Percentiles rank a stretch among this genome's conserved stretches.
Conservation (phyloP, 179 eudicot species). For the Camellia oleifera region DNA sequence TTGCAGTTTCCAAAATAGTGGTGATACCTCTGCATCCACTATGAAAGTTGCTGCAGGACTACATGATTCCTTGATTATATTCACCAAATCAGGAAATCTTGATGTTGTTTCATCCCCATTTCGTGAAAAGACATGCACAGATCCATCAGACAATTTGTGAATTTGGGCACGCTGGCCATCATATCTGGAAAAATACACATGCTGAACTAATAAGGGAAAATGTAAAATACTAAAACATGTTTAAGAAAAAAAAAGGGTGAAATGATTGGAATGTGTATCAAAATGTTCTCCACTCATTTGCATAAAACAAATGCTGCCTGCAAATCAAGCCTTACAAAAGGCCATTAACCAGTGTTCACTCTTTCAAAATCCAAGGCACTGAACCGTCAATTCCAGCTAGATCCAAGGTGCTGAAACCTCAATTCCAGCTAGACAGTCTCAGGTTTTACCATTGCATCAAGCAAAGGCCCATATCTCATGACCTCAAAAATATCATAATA, state of each 20-base stretch:
- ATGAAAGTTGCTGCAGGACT: conserved; percentile 58
- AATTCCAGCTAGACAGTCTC: background rate
- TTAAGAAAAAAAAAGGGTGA: background rate
- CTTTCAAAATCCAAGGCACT: background rate
- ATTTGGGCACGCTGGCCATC: conserved; percentile 99
- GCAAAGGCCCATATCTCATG: background rate
- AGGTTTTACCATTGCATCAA: background rate
- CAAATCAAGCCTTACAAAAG: background rate
- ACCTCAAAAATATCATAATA: background rate
- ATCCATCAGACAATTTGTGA: conserved; percentile 81
- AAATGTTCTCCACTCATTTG: background rate
- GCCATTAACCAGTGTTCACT: background rate
- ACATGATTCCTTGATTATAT: conserved; percentile 67
- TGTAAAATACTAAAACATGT: background rate
- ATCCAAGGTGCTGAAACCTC: background rate
- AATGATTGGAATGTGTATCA: background rate
- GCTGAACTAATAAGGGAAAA: background rate
- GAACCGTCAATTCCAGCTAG: background rate
- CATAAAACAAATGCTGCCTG: background rate
- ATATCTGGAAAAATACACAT: conserved; percentile 46
- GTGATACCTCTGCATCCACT: conserved; percentile 81
- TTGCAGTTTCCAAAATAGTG: conserved; percentile 5
- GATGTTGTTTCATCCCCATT: conserved; percentile 93
- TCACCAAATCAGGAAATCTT: conserved; percentile 82
- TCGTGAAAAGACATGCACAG: conserved; percentile 80